A percentile compares a stretch with the other conserved stretches of the same genome.
Evolutionary conservation across 441 rosid species (phyloP).

Genomic region (Aquilaria agallochum): DNA sequence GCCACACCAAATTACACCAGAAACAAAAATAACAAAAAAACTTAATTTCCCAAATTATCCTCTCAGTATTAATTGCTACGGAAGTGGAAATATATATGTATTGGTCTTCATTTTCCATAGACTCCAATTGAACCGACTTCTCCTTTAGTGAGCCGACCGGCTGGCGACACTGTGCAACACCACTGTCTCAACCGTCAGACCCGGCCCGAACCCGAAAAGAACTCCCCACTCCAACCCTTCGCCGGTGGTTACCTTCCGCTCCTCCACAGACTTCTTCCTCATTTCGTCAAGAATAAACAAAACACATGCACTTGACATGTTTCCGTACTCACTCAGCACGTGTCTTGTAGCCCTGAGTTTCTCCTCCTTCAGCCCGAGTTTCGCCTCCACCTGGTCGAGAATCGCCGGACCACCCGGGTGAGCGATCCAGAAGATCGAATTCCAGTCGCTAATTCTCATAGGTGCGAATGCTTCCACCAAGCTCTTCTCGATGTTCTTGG

Average conservation of each 20-base stretch:
- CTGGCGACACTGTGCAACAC: constrained; percentile 33
- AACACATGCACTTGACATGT: constrained; percentile 43
- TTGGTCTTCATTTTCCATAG: too few species aligned
- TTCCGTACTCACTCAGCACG: constrained; percentile 37
- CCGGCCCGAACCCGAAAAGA: constrained; percentile 45
- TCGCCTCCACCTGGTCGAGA: constrained; percentile 32
- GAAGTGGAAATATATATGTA: too few species aligned
- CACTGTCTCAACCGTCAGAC: constrained; percentile 36
- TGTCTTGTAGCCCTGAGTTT: constrained; percentile 29
- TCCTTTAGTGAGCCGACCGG: constrained; percentile 6
- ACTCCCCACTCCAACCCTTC: constrained; percentile 51
- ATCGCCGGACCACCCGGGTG: constrained; percentile 43
- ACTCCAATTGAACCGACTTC: too few species aligned
- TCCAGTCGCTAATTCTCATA: constrained; percentile 33
- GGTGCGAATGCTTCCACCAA: constrained; percentile 31
- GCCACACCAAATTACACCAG: too few species aligned
- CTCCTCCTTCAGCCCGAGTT: constrained; percentile 26
- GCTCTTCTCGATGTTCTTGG: constrained; percentile 32
- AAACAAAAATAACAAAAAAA: neutral
- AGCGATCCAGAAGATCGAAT: constrained; percentile 38
- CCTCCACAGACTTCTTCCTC: constrained; percentile 27
- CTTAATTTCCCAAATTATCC: neutral
- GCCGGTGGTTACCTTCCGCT: constrained; percentile 31
- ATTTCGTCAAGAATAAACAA: constrained; percentile 36
- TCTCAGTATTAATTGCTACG: neutral